phyloP scores from a whole-genome alignment of 2,329 filamentous ascomycete species.

The Paecilomyces variotii region DNA sequence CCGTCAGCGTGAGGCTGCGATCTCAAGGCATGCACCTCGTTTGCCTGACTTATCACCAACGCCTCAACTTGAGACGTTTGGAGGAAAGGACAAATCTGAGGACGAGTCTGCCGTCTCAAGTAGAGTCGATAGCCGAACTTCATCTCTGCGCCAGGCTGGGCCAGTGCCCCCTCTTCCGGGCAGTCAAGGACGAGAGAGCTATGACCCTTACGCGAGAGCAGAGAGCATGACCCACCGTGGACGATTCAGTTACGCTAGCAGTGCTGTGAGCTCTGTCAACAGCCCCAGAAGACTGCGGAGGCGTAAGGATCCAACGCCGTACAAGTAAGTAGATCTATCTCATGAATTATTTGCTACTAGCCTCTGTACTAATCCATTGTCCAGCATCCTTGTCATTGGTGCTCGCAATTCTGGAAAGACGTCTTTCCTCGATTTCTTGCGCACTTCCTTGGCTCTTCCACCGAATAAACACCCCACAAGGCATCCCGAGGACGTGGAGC shows the following conservation, averaged over 20 bases:
- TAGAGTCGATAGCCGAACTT: constrained; percentile 19
- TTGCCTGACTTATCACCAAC: constrained; percentile 39
- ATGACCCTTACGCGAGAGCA: constrained; percentile 71
- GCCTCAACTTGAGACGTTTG: constrained; percentile 48
- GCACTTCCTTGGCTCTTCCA: constrained; percentile 75
- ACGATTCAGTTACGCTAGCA: constrained; percentile 93
- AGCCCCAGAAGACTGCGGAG: constrained; percentile 84
- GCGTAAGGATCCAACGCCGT: constrained; percentile 93
- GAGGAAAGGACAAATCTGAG: constrained; percentile 57
- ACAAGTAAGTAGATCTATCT: constrained; percentile 66
- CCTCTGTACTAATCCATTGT: constrained; percentile 1
- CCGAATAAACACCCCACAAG: constrained; percentile 60
- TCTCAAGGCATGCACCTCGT: constrained; percentile 53
- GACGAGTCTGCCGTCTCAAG: constrained; percentile 53
- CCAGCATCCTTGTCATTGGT: constrained; percentile 81
- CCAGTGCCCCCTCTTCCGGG: constrained; percentile 16
- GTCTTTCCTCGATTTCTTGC: constrained; percentile 92
- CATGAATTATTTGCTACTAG: background rate
- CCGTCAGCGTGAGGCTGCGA: constrained; percentile 48
- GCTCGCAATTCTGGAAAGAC: constrained; percentile 86
- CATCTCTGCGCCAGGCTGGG: constrained; percentile 32
- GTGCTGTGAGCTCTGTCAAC: constrained; percentile 82
- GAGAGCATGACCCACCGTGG: constrained; percentile 97
- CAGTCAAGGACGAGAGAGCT: constrained; percentile 35
- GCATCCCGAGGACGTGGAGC: constrained; percentile 50